Evolutionary conservation across 2,329 filamentous ascomycete species (phyloP).

Genomic region (Pestalotiopsis sp.): DNA sequence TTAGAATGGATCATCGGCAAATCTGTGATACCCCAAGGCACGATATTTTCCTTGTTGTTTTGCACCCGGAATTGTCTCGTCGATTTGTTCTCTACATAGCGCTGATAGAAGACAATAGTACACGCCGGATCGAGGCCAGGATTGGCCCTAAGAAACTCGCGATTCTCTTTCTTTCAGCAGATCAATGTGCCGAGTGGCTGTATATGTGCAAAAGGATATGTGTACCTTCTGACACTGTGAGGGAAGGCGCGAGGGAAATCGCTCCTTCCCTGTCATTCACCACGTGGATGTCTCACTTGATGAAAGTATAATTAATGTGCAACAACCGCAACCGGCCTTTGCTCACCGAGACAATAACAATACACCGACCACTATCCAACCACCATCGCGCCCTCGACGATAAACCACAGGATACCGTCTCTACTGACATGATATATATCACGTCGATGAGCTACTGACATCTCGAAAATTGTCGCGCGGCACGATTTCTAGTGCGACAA

Average conservation of each 20-base stretch:
- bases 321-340: not conserved
- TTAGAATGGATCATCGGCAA: slow-evolving; percentile 3
- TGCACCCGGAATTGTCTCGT: not conserved
- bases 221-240: too few species aligned
- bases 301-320: not conserved
- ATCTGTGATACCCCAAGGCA: slow-evolving; percentile 3
- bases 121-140: not conserved
- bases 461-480: not conserved
- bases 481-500: not conserved
- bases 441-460: not conserved
- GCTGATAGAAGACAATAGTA: not conserved
- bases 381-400: not conserved
- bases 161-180: not conserved
- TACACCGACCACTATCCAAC: not conserved
- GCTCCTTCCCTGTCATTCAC: not conserved
- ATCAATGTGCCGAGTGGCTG: not conserved
- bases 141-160: not conserved
- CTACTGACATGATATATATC: not conserved
- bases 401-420: not conserved
- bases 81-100: not conserved
- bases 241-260: too few species aligned
- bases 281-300: not conserved
- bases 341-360: not conserved
- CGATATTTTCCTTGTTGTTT: not conserved
- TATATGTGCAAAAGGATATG: not conserved